phyloP scores from a whole-genome alignment of 345 rosid genomes.

The Gossypium mustelinum region DNA sequence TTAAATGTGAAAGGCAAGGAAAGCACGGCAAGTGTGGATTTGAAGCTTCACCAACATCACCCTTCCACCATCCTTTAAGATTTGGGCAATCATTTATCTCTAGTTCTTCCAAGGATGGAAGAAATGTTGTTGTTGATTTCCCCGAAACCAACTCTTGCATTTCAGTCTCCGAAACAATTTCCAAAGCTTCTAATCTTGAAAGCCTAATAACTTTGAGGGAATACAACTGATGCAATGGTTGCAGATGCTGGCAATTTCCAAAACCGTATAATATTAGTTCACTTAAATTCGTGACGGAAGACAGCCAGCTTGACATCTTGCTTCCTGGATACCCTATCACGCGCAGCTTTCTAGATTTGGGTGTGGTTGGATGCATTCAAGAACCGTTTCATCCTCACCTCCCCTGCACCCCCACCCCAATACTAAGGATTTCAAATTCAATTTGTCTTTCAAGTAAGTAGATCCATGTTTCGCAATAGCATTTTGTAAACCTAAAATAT shows the following conservation, averaged over 20 bases:
- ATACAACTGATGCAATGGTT: not conserved
- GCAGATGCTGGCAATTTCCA: not conserved
- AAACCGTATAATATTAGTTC: accelerated
- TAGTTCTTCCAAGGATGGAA: not conserved
- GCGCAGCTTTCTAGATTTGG: not conserved
- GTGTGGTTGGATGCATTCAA: not conserved
- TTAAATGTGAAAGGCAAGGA: not conserved
- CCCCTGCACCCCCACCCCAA: accelerated
- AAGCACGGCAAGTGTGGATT: not conserved
- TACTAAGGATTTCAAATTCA: not conserved
- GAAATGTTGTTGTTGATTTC: not conserved
- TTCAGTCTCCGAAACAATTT: not conserved
- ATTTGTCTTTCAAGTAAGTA: not conserved
- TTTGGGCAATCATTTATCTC: not conserved
- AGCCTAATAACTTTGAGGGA: not conserved
- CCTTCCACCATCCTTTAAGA: not conserved
- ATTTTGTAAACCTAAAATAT: not conserved
- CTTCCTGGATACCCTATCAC: not conserved
- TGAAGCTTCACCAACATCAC: not conserved
- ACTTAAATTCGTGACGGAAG: not conserved
- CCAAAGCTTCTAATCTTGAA: not conserved
- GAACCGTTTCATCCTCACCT: not conserved
- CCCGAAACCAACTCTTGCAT: not conserved
- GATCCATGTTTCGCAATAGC: not conserved
- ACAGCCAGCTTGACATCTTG: not conserved